These are phyloP conservation scores for Umbelopsis vinacea DNA, from an alignment of 192 early-diverging fungal species.

Conservation along the genomic window DNA sequence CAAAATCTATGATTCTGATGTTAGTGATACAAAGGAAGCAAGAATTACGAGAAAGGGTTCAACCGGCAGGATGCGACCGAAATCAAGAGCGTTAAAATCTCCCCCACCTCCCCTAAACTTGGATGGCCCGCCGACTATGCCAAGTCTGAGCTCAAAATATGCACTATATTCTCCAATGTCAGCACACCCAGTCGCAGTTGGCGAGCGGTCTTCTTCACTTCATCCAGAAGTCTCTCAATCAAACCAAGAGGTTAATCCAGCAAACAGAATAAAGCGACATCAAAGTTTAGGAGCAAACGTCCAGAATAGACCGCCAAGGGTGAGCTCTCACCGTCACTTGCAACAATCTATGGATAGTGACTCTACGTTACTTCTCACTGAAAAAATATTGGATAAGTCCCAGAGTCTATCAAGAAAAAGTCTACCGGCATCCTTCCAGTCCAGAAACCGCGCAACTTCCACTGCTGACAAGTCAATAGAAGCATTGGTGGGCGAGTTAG, in stretches of 20 bases:
- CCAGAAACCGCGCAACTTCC: background rate
- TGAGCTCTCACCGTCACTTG: background rate
- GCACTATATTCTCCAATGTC: background rate
- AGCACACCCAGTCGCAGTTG: background rate
- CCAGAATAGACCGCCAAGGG: background rate
- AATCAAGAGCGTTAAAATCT: slow-evolving; percentile 3
- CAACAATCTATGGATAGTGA: background rate
- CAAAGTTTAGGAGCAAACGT: background rate
- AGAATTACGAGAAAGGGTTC: background rate
- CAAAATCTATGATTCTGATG: background rate
- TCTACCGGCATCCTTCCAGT: slow-evolving; percentile 6
- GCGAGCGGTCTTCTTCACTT: background rate
- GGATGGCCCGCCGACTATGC: slow-evolving; percentile 9
- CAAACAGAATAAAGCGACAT: slow-evolving; percentile 7
- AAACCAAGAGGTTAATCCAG: background rate
- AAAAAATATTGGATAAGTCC: background rate
- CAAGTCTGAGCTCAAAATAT: slow-evolving; percentile 3
- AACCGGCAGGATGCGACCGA: background rate
- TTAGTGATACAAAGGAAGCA: background rate
- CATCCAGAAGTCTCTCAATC: background rate
- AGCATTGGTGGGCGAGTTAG: background rate
- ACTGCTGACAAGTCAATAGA: background rate
- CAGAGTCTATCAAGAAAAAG: background rate
- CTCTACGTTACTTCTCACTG: background rate
- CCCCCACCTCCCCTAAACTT: slow-evolving; percentile 6